Conservation (phyloP, 768 basidiomycete genomes). For the Lepiota venenata region DNA sequence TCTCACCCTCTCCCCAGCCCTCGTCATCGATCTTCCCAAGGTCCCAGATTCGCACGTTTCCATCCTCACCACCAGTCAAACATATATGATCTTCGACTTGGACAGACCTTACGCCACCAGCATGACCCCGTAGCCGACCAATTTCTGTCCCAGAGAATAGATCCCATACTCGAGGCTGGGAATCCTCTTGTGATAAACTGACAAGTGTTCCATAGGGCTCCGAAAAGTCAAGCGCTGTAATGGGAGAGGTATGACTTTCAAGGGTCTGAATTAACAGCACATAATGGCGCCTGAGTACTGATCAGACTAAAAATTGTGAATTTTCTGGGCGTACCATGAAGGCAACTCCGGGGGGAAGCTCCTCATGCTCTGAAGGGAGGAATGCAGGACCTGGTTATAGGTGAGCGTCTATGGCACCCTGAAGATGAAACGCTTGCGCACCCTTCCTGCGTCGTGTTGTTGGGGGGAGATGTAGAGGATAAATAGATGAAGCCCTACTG, state of each 20-base stretch:
- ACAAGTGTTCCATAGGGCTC: conserved; percentile 96
- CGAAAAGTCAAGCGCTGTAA: conserved; percentile 90
- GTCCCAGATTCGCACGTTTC: conserved; percentile 88
- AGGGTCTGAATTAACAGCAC: conserved; percentile 54
- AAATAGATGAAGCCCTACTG: conserved; percentile 6
- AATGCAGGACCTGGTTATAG: conserved; percentile 76
- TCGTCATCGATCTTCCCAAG: conserved; percentile 79
- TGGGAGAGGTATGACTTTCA: conserved; percentile 72
- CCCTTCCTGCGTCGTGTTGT: conserved; percentile 74
- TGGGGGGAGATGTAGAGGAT: conserved; percentile 42
- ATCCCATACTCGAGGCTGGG: conserved; percentile 93
- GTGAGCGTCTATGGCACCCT: neutral
- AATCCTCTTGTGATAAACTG: conserved; percentile 81
- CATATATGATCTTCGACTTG: conserved; percentile 93
- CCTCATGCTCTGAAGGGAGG: conserved; percentile 95
- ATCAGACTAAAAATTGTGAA: conserved; percentile 10
- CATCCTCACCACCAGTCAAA: conserved; percentile 88
- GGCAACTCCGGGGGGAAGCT: conserved; percentile 89
- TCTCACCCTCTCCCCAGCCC: conserved; percentile 48
- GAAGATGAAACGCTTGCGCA: conserved; percentile 19
- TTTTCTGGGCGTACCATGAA: conserved; percentile 73
- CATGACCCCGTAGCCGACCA: conserved; percentile 80
- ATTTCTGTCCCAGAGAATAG: conserved; percentile 85
- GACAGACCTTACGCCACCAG: conserved; percentile 77
- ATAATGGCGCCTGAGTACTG: neutral